These are phyloP conservation scores for Mucor saturninus DNA, from an alignment of 371 early-diverging fungal species.

Conservation along the genomic window DNA sequence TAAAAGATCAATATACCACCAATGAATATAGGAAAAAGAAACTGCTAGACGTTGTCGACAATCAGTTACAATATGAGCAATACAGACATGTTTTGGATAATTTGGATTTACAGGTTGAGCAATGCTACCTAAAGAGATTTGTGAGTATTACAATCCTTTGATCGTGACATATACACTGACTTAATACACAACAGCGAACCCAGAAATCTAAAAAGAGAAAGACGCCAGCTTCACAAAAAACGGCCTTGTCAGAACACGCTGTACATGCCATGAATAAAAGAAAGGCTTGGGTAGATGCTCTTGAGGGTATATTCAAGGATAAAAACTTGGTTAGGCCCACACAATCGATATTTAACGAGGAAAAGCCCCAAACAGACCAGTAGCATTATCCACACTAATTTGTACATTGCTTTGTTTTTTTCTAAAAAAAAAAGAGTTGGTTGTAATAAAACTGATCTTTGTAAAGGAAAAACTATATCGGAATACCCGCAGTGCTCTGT, in stretches of 20 bases:
- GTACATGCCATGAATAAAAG: conserved; percentile 63
- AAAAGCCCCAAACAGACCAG: background rate
- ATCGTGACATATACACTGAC: background rate
- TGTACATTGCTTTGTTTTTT: no score
- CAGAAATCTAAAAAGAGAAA: conserved; percentile 80
- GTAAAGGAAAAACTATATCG: no score
- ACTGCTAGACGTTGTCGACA: conserved; percentile 71
- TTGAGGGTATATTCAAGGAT: conserved; percentile 47
- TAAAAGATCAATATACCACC: conserved; percentile 71
- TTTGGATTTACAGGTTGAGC: conserved; percentile 85
- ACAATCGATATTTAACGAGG: conserved; percentile 37
- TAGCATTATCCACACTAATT: no score
- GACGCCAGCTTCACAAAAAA: conserved; percentile 56
- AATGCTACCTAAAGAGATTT: conserved; percentile 82
- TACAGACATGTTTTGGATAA: conserved; percentile 87
- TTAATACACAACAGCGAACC: conserved; percentile 46
- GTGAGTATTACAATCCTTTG: conserved; percentile 53
- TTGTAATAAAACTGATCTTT: no score
- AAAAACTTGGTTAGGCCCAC: conserved; percentile 45
- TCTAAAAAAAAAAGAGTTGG: no score
- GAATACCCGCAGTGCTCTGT: no score
- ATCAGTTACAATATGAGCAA: conserved; percentile 87
- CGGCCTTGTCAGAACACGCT: conserved; percentile 57
- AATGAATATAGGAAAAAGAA: conserved; percentile 73
- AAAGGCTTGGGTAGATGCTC: conserved; percentile 47